phyloP scores from a whole-genome alignment of 1,139 yeast species.

The Pichia sp. region DNA sequence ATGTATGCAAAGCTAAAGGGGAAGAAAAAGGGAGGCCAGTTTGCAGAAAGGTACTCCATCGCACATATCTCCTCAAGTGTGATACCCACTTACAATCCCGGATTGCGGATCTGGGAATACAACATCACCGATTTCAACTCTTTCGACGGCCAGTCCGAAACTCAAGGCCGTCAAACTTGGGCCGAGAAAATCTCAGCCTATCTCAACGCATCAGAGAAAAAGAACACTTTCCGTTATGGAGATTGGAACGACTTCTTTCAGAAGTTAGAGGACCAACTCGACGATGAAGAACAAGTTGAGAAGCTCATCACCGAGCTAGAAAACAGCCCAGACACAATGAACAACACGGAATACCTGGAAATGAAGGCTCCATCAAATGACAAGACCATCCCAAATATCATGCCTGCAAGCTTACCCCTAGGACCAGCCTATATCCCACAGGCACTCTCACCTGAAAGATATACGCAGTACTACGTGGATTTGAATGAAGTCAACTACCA shows the following conservation, averaged over 20 bases:
- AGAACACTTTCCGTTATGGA: constrained; percentile 21
- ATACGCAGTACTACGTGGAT: constrained; percentile 69
- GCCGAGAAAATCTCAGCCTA: not conserved
- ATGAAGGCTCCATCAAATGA: constrained; percentile 39
- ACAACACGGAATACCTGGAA: constrained; percentile 15
- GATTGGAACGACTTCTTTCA: constrained; percentile 30
- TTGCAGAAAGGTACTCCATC: constrained; percentile 59
- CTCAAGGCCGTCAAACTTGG: too few relatives aligned
- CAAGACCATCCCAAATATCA: constrained; percentile 61
- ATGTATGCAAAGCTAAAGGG: constrained; percentile 49
- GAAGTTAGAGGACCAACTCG: constrained; percentile 28
- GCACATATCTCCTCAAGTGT: constrained; percentile 71
- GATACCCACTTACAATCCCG: constrained; percentile 84
- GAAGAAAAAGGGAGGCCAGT: constrained; percentile 40
- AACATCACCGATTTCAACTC: constrained; percentile 47
- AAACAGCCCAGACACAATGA: constrained; percentile 7
- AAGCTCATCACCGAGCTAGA: constrained; percentile 13
- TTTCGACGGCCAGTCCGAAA: not conserved
- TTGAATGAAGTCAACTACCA: constrained; percentile 33
- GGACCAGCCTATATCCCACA: constrained; percentile 80
- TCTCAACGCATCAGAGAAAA: constrained; percentile 15
- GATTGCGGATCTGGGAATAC: constrained; percentile 81
- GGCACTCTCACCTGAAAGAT: constrained; percentile 64
- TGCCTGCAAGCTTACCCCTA: constrained; percentile 47
- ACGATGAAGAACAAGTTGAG: constrained; percentile 25